Evolutionary conservation across 495 filamentous ascomycete genomes (phyloP), one percentile per base, ranked within the genome.

Genomic region (Acidomyces sp.): DNA sequence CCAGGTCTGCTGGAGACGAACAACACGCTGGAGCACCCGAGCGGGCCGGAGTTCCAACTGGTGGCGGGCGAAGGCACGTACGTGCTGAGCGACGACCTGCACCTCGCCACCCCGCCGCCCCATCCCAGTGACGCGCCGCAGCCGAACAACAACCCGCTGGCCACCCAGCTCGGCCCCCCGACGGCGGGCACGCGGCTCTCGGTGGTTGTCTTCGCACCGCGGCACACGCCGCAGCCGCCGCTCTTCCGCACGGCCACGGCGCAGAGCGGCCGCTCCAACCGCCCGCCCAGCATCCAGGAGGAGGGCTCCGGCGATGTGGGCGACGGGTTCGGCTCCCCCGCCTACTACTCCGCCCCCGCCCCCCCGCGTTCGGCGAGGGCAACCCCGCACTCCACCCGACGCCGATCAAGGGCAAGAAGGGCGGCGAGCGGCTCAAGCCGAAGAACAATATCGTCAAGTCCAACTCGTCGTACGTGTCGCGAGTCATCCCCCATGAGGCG

Each of bases 391-490:
- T 96, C 32, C 56, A 62, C 7, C 61, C 67, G 1, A 64, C 69
- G 16, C 26, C 51, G 6, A 36, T 41, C 3, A 61, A 59, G 31
- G 58, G 65, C 2, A 64, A 69, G 40, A 59, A 61, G 12, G 62
- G 59, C n/a, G 93, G 85, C 60, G 93, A 93, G 60, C 64, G 77
- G 51, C 70, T 79, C 45, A 97, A 96, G 61, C 92, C 90, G 9
- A 95, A 94, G 64, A 94, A 85, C 59, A 96, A 90, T 57, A 86
- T 97, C 52, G 74, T 86, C 28, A 97, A 97, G 67, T 95, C 85
- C 63, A 95, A 93, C 60, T 96, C 90, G 15, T 88, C 85, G 3
- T 96, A 94, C 54, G 85, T 97, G 16, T 94, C 87, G 4, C 65
- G 90, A 37, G 87, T 93, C n/a, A 92, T 95, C 33, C 74, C 82